A percentile compares a stretch with the other conserved stretches of the same genome.
Evolutionary conservation across 768 basidiomycete species (phyloP).

Genomic region (Boletus bicolor): DNA sequence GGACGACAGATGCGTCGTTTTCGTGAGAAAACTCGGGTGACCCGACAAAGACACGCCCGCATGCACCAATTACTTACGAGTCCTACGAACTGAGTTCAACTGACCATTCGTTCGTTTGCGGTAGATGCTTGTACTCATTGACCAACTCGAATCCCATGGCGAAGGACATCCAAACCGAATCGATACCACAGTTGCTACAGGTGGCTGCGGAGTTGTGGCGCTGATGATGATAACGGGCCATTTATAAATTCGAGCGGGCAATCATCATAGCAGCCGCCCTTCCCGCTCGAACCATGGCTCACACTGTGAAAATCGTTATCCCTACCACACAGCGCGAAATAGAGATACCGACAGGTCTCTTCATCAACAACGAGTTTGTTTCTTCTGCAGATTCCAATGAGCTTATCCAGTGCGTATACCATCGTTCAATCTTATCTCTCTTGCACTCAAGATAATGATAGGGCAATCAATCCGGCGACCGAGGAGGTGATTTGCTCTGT

Average conservation of each 20-base stretch:
- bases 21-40: slow-evolving; percentile 18
- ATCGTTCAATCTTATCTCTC: slow-evolving; percentile 4
- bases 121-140: neutral
- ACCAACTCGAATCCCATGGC: neutral
- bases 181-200: neutral
- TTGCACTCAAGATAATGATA: slow-evolving; percentile 30
- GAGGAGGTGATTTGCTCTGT: slow-evolving; percentile 72
- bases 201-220: slow-evolving; percentile 11
- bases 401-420: slow-evolving; percentile 51
- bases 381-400: slow-evolving; percentile 68
- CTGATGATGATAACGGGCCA: neutral
- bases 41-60: neutral
- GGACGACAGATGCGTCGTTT: neutral
- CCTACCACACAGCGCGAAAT: slow-evolving; percentile 47
- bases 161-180: neutral
- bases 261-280: neutral
- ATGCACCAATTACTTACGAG: neutral
- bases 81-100: neutral
- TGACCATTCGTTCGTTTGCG: neutral
- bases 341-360: slow-evolving; percentile 75
- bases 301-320: slow-evolving; percentile 38
- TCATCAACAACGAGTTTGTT: slow-evolving; percentile 90
- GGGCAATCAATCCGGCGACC: slow-evolving; percentile 78
- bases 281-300: slow-evolving; percentile 42
- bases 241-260: slow-evolving; percentile 7